Evolutionary conservation across 306 rosid genomes (phyloP), one percentile per base, ranked within the genome.

Genomic region (Acacia confusa): DNA sequence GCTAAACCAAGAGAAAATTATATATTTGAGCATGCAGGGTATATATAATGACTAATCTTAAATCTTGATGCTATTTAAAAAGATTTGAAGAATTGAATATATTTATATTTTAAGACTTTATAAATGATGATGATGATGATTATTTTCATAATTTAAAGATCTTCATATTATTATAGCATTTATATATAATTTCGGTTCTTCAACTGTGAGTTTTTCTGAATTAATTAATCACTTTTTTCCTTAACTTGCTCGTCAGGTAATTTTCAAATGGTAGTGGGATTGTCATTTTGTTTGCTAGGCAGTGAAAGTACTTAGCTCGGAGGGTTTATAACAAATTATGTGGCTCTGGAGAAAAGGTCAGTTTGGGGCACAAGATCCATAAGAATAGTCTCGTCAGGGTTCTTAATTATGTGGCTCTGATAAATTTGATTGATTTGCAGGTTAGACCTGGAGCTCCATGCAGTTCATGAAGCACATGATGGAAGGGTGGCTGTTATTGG

Each of bases 371-470:
- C 45, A 12, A 6, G 14, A 15, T 20, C 28, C 41, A 4, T 19
- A 41, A 66, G 20, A 16, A 70, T 17, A 43, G 14, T 12, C 22
- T 41, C 15, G 19, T 66, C 8, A 24, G 74, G 22, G 7, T n/a
- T 55, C 20, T 25, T 36, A 36, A 36, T 61, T 6, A 11, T 70
- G 45, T 57, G 36, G 17, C 41, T 40, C 11, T 6, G 60, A 74
- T 47, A 32, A 52, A 48, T 73, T 70, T 55, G 61, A 55, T 60
- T 60, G 47, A 38, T 75, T 65, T 84, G 1, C 76, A 94, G 98
- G 85, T 89, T 80, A 86, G 86, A 81, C 20, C 7, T 89, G 85
- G 98, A 94, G 80, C 77, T 92, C 15, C 98, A 94, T 64, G 14
- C 48, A 32, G 50, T 94, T 78, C 97, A 94, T 78, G 6, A 34